Base-by-base conservation (phyloP, 169 alveolate genomes). In the Haemoproteus tartakovskyi region DNA sequence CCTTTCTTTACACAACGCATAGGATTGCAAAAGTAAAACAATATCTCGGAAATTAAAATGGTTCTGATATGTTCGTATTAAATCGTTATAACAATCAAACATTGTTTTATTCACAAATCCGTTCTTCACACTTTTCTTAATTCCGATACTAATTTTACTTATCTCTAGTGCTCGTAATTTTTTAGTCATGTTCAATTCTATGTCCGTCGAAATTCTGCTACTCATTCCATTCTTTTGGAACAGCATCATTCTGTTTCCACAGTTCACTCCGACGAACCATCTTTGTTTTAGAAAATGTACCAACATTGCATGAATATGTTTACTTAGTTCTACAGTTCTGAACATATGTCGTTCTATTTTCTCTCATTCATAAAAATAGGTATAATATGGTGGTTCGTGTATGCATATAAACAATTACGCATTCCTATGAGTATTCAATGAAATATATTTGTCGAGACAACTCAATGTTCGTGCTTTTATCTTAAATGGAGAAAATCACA, bases 1-100 rank as follows among this genome's bases (percentile, higher is more conserved):
- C 41, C 84, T 74, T 26, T 74, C 52, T 43, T 74, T 74, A 38
- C 84, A 21, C 26, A 74, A 48, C 14, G 84, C 84, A 50, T 74
- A 74, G 16, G 84, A 29, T 60, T 74, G 84, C 26, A 74, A 50
- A 9, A 48, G 30, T 9, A 74, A 14, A 8, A 74, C 62, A 21
- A 74, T 47, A 26, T 74, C 84, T 21, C 14, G 4, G 14, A 74
- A 57, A 0, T 16, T 45, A 24, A 74, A 74, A 21, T 26, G 24
- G 9, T 9, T 56, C 16, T n/a, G 30, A 60, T 29, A 38, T 27
- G 41, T 74, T 50, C 46, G 54, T 2, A 74, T 46, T 12, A 74
- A 24, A 6, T 57, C 64, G 1, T 45, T 45, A 24, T 74, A 74
- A 8, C 41, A 6, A 3, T 56, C 50, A 74, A 74, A 74, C 84